A percentile compares a stretch with the other conserved stretches of the same genome.
These are phyloP conservation scores for Blastocrithidia nonstop DNA, from an alignment of 208 protist genomes.

Conservation along the genomic window DNA sequence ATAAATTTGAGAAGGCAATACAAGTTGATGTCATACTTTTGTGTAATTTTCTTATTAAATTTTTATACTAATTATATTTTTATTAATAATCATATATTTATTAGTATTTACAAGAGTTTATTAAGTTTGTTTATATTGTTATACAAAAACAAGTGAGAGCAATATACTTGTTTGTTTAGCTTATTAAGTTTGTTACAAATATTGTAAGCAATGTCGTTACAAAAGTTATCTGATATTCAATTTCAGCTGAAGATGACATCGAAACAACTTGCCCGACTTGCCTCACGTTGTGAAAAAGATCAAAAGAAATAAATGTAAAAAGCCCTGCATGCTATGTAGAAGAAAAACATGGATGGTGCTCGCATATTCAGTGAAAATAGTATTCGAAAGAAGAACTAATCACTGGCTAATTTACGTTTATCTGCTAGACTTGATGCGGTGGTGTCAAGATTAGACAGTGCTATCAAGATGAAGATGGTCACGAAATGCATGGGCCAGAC, in stretches of 20 bases:
- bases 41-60: neutral
- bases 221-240: constrained; percentile 81
- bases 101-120: neutral
- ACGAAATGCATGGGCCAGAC: constrained; percentile 91
- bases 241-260: constrained; percentile 93
- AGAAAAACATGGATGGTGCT: constrained; percentile 95
- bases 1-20: no score
- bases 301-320: constrained; percentile 87
- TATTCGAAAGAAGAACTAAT: constrained; percentile 95
- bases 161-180: constrained; percentile 5
- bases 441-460: constrained; percentile 88
- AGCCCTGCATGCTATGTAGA: constrained; percentile 92
- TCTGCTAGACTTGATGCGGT: constrained; percentile 94
- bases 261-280: constrained; percentile 88
- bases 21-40: neutral
- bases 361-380: constrained; percentile 97
- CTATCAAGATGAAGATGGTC: constrained; percentile 89
- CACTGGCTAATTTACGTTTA: constrained; percentile 93
- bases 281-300: constrained; percentile 84
- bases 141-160: constrained; percentile 5
- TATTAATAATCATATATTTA: neutral
- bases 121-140: neutral
- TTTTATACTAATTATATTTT: neutral
- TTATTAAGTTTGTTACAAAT: neutral
- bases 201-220: constrained; percentile 76